Evolutionary conservation across 352 stramenopile genomes (phyloP), one percentile per base, ranked within the genome.

Genomic region (Phytophthora macrochlamydospora): DNA sequence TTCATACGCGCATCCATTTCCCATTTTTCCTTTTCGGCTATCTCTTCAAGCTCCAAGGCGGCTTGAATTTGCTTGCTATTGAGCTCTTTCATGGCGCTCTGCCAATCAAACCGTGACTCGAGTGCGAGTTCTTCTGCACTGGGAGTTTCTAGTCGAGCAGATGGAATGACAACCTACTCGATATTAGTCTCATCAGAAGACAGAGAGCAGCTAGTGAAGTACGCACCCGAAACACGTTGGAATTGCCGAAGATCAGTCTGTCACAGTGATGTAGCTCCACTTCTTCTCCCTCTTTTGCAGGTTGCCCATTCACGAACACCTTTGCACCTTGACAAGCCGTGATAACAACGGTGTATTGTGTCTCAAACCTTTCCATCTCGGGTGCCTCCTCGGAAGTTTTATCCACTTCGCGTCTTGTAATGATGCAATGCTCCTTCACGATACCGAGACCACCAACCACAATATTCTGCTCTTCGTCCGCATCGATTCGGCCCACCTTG

Each of bases 71-170:
- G 84, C 18, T 72, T 81, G 44, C 73, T 83, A 60, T 96, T 95
- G 1, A 96, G 68, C 62, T 97, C 90, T 53, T 89, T 88, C 75
- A 92, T 89, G 1, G 85, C 84, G 31, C 87, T 73, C 44, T 93
- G 85, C 83, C 86, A 93, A 54, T 93, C 83, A 37, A 83, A 89
- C 7, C 71, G 73, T 1, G 75, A 89, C 51, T 92, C 81, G 35
- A 65, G 71, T 2, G 71, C 57, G 9, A 85, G 42, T 8, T 83
- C 72, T 11, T 81, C 79, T 1, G 44, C 4, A 14, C 33, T 78
- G 1, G 44, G 31, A n/a, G 63, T 69, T 13, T 65, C 29, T 14
- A 66, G 30, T 13, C 78, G 63, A 37, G 67, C 63, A 5, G 72
- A 86, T 5, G 85, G 85, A 49, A 90, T 85, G 1, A 91, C 79